Conservation (phyloP, 2,329 filamentous ascomycete genomes). For the Aschersonia sp. region DNA sequence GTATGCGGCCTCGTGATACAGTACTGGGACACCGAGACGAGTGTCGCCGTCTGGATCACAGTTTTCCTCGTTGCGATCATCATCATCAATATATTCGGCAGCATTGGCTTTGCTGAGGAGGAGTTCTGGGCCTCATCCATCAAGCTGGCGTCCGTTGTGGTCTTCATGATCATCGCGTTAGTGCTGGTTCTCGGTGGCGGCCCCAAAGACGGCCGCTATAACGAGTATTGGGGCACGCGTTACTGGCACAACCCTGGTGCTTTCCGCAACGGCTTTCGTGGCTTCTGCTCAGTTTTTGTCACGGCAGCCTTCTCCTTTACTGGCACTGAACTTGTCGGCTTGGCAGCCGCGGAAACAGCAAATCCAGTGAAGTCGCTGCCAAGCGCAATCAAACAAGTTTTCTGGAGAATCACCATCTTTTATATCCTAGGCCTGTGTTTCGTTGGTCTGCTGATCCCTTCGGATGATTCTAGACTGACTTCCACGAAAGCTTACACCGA, state of each 20-base stretch:
- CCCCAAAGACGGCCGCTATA: conserved; percentile 26
- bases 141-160: conserved; percentile 40
- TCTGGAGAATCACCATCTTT: conserved; percentile 37
- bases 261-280: conserved; percentile 57
- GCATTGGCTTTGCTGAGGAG: conserved; percentile 37
- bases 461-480: conserved; percentile 28
- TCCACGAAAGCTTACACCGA: conserved; percentile 28
- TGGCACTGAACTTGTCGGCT: conserved; percentile 54
- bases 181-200: conserved; percentile 44
- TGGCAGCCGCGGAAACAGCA: conserved; percentile 52
- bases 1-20: conserved; percentile 34
- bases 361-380: conserved; percentile 61
- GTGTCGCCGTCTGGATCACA: conserved; percentile 35
- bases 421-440: conserved; percentile 35
- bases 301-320: conserved; percentile 56
- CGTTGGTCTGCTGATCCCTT: conserved; percentile 29
- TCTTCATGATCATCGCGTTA: conserved; percentile 48
- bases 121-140: conserved; percentile 41
- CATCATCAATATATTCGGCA: conserved; percentile 39
- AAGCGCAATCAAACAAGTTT: conserved; percentile 64
- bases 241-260: conserved; percentile 29
- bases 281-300: conserved; percentile 55
- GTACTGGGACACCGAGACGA: conserved; percentile 34
- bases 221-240: conserved; percentile 26
- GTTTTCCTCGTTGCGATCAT: conserved; percentile 36